Evolutionary conservation across 805 yeast genomes (phyloP), one percentile per base, ranked within the genome.

Genomic region (Lipomyces chichibuensis): DNA sequence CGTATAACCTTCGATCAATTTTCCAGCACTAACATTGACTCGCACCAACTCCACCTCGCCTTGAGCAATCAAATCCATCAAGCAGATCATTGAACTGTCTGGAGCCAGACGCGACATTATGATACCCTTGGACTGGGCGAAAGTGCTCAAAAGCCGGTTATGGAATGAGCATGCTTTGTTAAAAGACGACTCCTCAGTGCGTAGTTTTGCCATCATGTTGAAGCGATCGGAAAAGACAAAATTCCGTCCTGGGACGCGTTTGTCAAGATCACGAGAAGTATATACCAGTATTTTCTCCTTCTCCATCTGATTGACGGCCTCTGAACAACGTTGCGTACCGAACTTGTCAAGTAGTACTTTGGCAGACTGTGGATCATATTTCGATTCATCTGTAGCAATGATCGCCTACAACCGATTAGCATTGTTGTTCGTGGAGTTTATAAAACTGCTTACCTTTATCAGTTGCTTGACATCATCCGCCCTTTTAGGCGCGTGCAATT

Each of bases 1-100:
- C 52, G 88, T 89, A 75, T 92, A 93, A 13, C 91, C 88, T 46
- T 83, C 81, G 61, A 84, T 81, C n/a, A 83, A 75, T 25, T 67
- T 64, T 7, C 75, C 75, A 4, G 66, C 81, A 9, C 83, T 77
- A 62, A 84, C 83, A 71, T 90, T 91, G 27, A 90, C 81, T 57
- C 88, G 81, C 3, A 82, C 81, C 2, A 88, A 69, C 9, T 77
- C 75, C 3, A 87, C 69, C 17, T 77, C 74, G 3, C 77, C 73
- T 5, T 79, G 75, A 2, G 87, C 83, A 20, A 88, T 71, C 43
- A 86, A 74, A 62, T 88, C 87, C 56, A 91, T 74, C 17, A 92
- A 74, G 1, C 87, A 77, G 17, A 89, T 86, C 80, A 90, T 85
- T 6, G 88, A 83, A 6, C 89, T 84, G 74, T 88, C 88, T 7